Evolutionary conservation across 2,329 filamentous ascomycete genomes (phyloP).

Genomic region (Cytospora schulzeri): DNA sequence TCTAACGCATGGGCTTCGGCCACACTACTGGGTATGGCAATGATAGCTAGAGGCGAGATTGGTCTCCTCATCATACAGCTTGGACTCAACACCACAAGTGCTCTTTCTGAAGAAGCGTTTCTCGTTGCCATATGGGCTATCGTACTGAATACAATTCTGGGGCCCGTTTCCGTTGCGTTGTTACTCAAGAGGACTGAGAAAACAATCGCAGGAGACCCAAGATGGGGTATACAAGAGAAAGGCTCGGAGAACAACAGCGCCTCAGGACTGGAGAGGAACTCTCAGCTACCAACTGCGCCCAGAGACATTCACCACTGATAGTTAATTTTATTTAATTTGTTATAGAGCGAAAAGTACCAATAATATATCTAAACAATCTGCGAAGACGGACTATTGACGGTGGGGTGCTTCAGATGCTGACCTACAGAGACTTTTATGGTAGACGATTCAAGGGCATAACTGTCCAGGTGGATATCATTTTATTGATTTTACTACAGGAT

Average conservation of each 20-base stretch:
- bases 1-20: constrained; percentile 40
- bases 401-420: no score
- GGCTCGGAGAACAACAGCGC: background rate
- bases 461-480: no score
- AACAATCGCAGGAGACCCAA: constrained; percentile 25
- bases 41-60: constrained; percentile 63
- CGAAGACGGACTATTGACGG: no score
- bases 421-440: no score
- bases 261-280: background rate
- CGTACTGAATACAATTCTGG: constrained; percentile 57
- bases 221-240: constrained; percentile 27
- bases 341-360: background rate
- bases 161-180: constrained; percentile 53
- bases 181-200: constrained; percentile 38
- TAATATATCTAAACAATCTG: background rate
- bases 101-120: constrained; percentile 56
- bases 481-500: no score
- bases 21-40: constrained; percentile 57
- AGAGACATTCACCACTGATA: background rate
- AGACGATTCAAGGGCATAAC: no score
- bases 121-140: constrained; percentile 59
- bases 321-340: background rate
- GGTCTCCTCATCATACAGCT: constrained; percentile 55
- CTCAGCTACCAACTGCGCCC: background rate
- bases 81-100: constrained; percentile 40